Evolutionary conservation across 1,284 basidiomycete genomes (phyloP), one percentile per base, ranked within the genome.

Genomic region (Sanghuangporus sanghuang): DNA sequence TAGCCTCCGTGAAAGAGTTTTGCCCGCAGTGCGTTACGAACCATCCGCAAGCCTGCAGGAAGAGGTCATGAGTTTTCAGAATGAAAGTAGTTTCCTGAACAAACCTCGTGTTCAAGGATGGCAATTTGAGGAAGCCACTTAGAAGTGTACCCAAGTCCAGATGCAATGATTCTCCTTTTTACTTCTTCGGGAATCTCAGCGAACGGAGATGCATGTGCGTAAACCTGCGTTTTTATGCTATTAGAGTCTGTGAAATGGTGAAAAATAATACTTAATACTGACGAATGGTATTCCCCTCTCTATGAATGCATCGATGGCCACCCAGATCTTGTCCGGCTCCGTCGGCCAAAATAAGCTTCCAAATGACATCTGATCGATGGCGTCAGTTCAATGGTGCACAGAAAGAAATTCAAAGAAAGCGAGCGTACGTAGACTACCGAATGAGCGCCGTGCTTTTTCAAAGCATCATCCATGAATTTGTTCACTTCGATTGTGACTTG

Each of bases 11-110:
- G 7, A 67, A 49, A 35, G 65, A 66, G 58, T 67, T 67, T n/a
- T 68, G 65, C 4, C 67, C 65, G 49, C 65, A 67, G 38, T 68
- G 67, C 8, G 65, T 63, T 3, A 68, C 50, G 32, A 68, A 61
- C 67, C 67, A 68, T 11, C 63, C 67, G 59, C 64, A 66, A 11
- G 58, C 65, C 67, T 68, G 12, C 23, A 23, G 23, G 23, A 23
- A 23, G 23, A 23, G 23, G 23, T 23, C 23, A 23, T 2, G 23
- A 23, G 23, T 23, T 23, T 23, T 23, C 23, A 23, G 23, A 23
- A 23, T 23, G 23, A 23, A 23, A 23, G 2, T 23, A 2, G 23
- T 23, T 23, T 23, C 23, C 23, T 23, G 6, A 18, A 14, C 59
- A 39, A n/a, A 64, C 61, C 27, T 57, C n/a, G 39, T 67, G 67